Evolutionary conservation across 23 red algal genomes (phyloP), one percentile per base, ranked within the genome.

Genomic region (Pyropia haitanensis): DNA sequence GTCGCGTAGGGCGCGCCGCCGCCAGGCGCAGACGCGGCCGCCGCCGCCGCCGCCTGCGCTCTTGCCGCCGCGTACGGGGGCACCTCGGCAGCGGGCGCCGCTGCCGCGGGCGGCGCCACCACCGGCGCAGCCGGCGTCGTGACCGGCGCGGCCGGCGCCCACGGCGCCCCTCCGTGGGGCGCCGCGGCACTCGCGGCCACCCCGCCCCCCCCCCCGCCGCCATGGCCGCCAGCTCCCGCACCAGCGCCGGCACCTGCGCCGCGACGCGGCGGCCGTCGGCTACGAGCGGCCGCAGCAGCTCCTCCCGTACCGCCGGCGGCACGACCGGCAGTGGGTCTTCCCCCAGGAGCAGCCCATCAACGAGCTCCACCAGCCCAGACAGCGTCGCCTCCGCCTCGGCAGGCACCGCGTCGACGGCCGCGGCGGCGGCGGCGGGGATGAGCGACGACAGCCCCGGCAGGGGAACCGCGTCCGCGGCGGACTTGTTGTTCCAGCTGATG

Each of bases 401-500:
- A 12, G 39, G 39, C 39, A 46, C 39, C 39, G 39, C 39, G 10
- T 46, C 39, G 39, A 46, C 39, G 13, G 39, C 73, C 57, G 58
- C 27, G 5, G 31, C 57, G 2, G 21, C 46, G 20, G 51, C 70
- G 22, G 25, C 29, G 21, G 61, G 70, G 24, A 18, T 51, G 27
- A 91, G 64, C 12, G 76, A 16, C 17, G 57, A 46, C 5, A 46
- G 13, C 34, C 22, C 21, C 31, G 33, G 77, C 60, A 71, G 22
- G 15, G 88, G 88, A 23, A 93, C 80, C 26, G 88, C 88, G 56
- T 68, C 67, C 52, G 48, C 71, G 12, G 55, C 65, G 18, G 53
- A 34, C 28, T 73, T 71, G 57, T 81, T 81, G 55, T 77, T 73
- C 16, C 72, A 83, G 13, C 72, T 27, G 27, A 93, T 68, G 21